These are phyloP conservation scores for Perilla frutescens DNA, from an alignment of 257 asterid species.

Conservation along the genomic window DNA sequence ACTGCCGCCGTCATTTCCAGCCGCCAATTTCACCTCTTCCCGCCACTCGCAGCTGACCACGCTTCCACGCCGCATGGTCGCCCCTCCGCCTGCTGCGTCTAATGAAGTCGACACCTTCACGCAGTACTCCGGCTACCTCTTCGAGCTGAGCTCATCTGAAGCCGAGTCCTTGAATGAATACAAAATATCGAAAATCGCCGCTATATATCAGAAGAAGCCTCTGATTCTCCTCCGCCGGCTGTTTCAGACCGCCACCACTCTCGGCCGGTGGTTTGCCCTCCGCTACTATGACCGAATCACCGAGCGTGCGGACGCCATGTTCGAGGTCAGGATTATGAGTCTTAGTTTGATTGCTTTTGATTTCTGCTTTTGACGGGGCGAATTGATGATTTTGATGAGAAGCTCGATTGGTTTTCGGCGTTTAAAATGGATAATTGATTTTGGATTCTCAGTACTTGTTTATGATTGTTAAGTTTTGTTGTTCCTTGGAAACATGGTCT, in stretches of 20 bases:
- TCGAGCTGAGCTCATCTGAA: slow-evolving; percentile 72
- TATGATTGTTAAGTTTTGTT: background rate
- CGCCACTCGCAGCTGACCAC: slow-evolving; percentile 28
- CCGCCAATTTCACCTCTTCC: slow-evolving; percentile 36
- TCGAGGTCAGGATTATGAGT: slow-evolving; percentile 54
- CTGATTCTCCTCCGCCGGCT: slow-evolving; percentile 74
- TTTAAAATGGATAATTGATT: slow-evolving; percentile 1
- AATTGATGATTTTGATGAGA: background rate
- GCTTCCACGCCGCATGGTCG: slow-evolving; percentile 37
- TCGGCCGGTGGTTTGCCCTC: slow-evolving; percentile 93
- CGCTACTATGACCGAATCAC: slow-evolving; percentile 70
- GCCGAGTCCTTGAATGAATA: slow-evolving; percentile 78
- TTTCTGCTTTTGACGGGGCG: background rate
- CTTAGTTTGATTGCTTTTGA: background rate
- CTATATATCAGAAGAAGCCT: slow-evolving; percentile 78
- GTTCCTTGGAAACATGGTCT: background rate
- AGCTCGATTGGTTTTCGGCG: background rate
- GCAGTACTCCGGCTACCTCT: slow-evolving; percentile 80
- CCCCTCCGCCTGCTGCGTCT: slow-evolving; percentile 39
- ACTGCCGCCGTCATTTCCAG: slow-evolving; percentile 33
- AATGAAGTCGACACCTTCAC: slow-evolving; percentile 75
- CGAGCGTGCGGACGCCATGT: slow-evolving; percentile 80
- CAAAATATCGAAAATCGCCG: slow-evolving; percentile 57
- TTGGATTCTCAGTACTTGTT: background rate
- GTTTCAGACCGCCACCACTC: slow-evolving; percentile 71